phyloP scores from a whole-genome alignment of 2,329 filamentous ascomycete species.

The Trichoderma aggressivum region DNA sequence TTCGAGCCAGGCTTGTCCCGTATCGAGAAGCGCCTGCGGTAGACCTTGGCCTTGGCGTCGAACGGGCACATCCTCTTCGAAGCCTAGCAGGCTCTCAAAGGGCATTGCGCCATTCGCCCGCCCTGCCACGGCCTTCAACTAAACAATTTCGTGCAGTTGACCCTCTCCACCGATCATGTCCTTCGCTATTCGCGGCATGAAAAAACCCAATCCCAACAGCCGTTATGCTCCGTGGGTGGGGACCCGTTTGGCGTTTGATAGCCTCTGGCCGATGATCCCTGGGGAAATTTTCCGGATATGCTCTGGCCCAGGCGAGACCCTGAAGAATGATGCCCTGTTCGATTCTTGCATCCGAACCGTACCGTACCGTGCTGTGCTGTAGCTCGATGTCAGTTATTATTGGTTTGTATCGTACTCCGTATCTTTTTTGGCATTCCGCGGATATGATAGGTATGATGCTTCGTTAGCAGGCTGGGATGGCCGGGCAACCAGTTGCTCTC shows the following conservation, averaged over 20 bases:
- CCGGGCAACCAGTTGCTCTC: not conserved
- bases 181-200: constrained; percentile 17
- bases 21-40: not conserved
- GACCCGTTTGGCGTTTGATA: constrained; percentile 10
- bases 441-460: not conserved
- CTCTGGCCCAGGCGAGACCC: not conserved
- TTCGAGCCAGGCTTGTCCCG: not conserved
- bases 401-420: not conserved
- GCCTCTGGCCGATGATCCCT: constrained; percentile 4
- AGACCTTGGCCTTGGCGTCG: not conserved
- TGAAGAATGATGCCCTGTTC: not conserved
- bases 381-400: not conserved
- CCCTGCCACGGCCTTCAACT: not conserved
- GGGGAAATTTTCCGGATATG: constrained; percentile 15
- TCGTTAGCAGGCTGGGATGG: not conserved
- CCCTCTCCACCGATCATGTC: constrained; percentile 3
- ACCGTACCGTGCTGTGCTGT: not conserved
- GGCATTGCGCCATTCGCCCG: constrained; percentile 13
- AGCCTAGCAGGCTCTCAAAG: not conserved
- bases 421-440: not conserved
- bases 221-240: constrained; percentile 7
- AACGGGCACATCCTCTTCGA: not conserved
- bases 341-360: not conserved
- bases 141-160: constrained; percentile 2
- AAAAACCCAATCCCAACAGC: constrained; percentile 11